Base-by-base conservation (phyloP, 768 basidiomycete species). In the Termitomyces heimii region DNA sequence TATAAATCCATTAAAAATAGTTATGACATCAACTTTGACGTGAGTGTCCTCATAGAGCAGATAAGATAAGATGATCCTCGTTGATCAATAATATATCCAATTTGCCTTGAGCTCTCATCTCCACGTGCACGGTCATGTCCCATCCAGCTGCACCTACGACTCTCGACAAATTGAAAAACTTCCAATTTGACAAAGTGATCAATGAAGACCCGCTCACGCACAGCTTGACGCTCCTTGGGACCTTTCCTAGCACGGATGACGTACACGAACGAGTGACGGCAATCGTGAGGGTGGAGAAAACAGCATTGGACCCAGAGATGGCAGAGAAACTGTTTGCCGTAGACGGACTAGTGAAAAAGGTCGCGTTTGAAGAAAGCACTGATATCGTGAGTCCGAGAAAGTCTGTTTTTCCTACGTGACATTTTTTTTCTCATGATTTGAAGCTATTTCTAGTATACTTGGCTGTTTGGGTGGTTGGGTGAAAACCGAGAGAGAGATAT, bases 231-330 rank as follows among this genome's bases (percentile, higher is more conserved):
- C 72, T 94, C 8, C 81, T 95, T 2, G 93, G 94, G 4, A 81
- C 75, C 1, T 74, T 90, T 13, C 82, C 75, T 26, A 54, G 61
- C n/a, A 56, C 66, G 5, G 20, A 60, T 9, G 31, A 60, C 22
- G 48, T 57, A 45, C 51, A 55, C 58, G 53, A 57, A 1, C 68
- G 72, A n/a, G 69, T 76, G 2, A 74, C 75, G 32, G 84, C 88
- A 3, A 85, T 95, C 60, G 65, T 94, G n/a, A 82, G 86, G 37
- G 73, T 95, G 39, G 89, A 93, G 68, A 92, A 86, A 67, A 86
- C 86, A 0, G 79, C 88, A 2, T 75, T 94, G 56, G 72, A 81
- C n/a, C 57, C 75, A 8, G 68, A 74, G 7, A 64, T 73, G 20
- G 76, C 71, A 24, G 59, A 67, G 16, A 55, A 66, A 26, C 65